Evolutionary conservation across 2,329 filamentous ascomycete species (phyloP), one percentile per base, ranked within the genome.

Genomic region (Aspergillus sp.): DNA sequence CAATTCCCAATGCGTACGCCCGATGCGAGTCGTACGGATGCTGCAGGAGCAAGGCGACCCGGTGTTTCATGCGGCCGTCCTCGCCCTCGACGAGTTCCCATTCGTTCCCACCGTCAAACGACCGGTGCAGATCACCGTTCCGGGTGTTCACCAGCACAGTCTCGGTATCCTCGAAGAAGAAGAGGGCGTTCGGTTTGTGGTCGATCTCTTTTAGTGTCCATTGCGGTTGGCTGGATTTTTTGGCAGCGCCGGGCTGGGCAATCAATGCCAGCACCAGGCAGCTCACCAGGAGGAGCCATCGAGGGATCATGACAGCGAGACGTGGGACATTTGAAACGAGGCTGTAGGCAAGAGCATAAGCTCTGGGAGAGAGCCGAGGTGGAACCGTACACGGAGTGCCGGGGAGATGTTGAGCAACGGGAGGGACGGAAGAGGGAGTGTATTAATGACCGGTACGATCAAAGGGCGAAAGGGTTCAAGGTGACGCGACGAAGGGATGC

Each of bases 81-180:
- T 84, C 63, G 14, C 62, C 82, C 51, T 92, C 79, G 56, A 93
- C 76, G 56, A 61, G 76, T 42, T 82, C 74, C 93, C 94, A 99
- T 43, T 77, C 82, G 61, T 82, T 82, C 60, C 94, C 95, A 36
- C 89, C 91, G 74, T 97, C 84, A 44, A 80, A 79, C 42, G 93
- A 95, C 54, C 89, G 86, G 71, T 86, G 91, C 47, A 95, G 79
- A 56, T 83, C 84, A 54, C 81, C 79, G 38, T 81, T 80, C 13
- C 79, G 71, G 46, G 76, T 66, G 68, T 95, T 88, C 63, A 90
- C 85, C 43, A 97, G 73, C 53, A 95, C 79, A 47, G 88, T 83
- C 69, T 96, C 87, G 60, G 89, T 92, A 70, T 93, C 89, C 65
- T 94, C 87, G 67, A 99, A 97, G 74, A 96, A 99, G 74, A 88